Evolutionary conservation across 2,329 filamentous ascomycete genomes (phyloP).

Genomic region (Fusarium sp.): DNA sequence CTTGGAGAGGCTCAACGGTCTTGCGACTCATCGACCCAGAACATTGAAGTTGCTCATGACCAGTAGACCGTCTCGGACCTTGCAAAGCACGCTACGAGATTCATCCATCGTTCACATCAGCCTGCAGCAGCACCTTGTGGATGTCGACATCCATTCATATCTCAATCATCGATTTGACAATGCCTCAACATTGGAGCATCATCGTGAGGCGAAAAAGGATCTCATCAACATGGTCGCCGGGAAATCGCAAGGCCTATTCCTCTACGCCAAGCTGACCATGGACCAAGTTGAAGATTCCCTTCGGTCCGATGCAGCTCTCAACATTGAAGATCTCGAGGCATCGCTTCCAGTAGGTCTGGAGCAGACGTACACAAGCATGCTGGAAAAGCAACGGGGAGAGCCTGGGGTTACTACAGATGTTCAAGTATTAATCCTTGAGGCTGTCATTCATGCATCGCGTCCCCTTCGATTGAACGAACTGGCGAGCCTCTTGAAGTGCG

Average conservation of each 20-base stretch:
- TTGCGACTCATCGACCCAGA: slow-evolving; percentile 29
- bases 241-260: slow-evolving; percentile 32
- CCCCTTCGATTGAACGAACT: slow-evolving; percentile 53
- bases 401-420: slow-evolving; percentile 42
- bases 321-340: slow-evolving; percentile 9
- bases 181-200: neutral
- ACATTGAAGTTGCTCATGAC: slow-evolving; percentile 37
- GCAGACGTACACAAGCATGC: slow-evolving; percentile 47
- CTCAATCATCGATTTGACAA: slow-evolving; percentile 29
- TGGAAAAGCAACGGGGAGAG: slow-evolving; percentile 48
- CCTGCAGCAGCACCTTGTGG: slow-evolving; percentile 32
- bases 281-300: slow-evolving; percentile 28
- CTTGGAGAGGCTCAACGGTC: slow-evolving; percentile 29
- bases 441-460: slow-evolving; percentile 51
- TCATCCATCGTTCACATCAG: slow-evolving; percentile 38
- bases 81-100: slow-evolving; percentile 28
- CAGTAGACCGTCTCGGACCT: slow-evolving; percentile 29
- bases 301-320: neutral
- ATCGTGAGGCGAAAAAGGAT: slow-evolving; percentile 4
- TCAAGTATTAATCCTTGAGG: slow-evolving; percentile 50
- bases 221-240: slow-evolving; percentile 28
- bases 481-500: slow-evolving; percentile 34
- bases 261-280: slow-evolving; percentile 39
- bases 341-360: slow-evolving; percentile 34
- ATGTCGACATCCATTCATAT: slow-evolving; percentile 31